Conservation (phyloP, 163 green algal species). For the Chlorella variabilis region DNA sequence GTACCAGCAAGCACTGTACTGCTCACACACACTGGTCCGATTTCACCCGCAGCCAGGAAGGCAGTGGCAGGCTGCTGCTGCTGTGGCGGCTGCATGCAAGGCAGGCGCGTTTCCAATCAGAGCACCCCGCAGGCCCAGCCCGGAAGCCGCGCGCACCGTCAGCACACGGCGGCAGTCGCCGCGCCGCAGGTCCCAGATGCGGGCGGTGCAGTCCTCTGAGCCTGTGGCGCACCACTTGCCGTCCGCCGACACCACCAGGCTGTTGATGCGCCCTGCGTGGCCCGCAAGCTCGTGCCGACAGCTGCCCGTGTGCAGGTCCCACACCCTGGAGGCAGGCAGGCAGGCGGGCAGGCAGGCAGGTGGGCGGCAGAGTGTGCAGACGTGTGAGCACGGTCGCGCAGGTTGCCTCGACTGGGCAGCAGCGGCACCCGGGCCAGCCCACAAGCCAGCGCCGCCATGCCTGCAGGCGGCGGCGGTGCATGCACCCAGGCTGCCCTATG, state of each 20-base stretch:
- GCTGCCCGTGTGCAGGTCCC: conserved; percentile 51
- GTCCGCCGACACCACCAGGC: conserved; percentile 58
- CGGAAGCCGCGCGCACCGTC: conserved; percentile 21
- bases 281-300: conserved; percentile 59
- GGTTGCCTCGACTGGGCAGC: too few species aligned
- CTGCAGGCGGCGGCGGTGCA: background rate
- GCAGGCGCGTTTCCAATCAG: too few species aligned
- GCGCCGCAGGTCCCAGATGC: conserved; percentile 67
- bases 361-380: too few species aligned
- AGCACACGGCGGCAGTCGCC: conserved; percentile 37
- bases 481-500: too few species aligned
- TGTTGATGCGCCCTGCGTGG: conserved; percentile 73
- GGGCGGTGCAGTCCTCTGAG: conserved; percentile 70
- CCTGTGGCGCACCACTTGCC: conserved; percentile 59
- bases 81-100: too few species aligned
- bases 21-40: too few species aligned
- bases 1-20: too few species aligned
- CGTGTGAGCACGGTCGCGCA: too few species aligned
- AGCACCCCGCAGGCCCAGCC: too few species aligned
- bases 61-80: too few species aligned
- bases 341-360: background rate
- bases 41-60: too few species aligned
- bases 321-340: conserved; percentile 48
- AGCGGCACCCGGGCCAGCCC: too few species aligned
- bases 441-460: background rate